These are phyloP conservation scores for Macadamia integrifolia DNA, from an alignment of 164 flowering plant genomes.

Conservation along the genomic window DNA sequence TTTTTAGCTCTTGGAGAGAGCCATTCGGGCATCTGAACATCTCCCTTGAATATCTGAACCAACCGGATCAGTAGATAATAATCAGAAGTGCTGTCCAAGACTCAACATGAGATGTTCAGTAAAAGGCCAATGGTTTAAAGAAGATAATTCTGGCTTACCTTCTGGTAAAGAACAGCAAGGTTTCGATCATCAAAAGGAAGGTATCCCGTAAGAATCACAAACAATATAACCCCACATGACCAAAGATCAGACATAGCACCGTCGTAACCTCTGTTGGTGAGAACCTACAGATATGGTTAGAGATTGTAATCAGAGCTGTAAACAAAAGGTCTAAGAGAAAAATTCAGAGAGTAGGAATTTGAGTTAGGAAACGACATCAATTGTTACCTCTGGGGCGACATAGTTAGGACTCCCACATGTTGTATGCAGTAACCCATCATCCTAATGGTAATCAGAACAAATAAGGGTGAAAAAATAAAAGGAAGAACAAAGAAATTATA, in stretches of 20 bases:
- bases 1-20: constrained; percentile 68
- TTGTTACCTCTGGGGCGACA: constrained; percentile 58
- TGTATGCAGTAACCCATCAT: constrained; percentile 67
- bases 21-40: constrained; percentile 73
- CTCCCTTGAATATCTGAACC: constrained; percentile 78
- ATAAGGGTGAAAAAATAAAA: background rate
- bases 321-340: background rate
- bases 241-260: constrained; percentile 64
- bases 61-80: background rate
- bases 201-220: constrained; percentile 55
- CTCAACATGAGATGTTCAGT: background rate
- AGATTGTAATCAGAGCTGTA: background rate
- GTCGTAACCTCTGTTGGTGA: constrained; percentile 59
- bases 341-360: background rate
- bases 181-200: constrained; percentile 77
- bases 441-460: constrained; percentile 20
- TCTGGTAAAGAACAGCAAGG: constrained; percentile 69
- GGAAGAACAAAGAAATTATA: background rate
- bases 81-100: too few relatives aligned
- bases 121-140: background rate
- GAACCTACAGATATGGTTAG: constrained; percentile 16
- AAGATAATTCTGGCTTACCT: constrained; percentile 29
- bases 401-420: constrained; percentile 82
- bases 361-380: background rate
- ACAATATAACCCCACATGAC: constrained; percentile 75